Evolutionary conservation across 805 yeast species (phyloP).

Genomic region (Yueomyces sp.): DNA sequence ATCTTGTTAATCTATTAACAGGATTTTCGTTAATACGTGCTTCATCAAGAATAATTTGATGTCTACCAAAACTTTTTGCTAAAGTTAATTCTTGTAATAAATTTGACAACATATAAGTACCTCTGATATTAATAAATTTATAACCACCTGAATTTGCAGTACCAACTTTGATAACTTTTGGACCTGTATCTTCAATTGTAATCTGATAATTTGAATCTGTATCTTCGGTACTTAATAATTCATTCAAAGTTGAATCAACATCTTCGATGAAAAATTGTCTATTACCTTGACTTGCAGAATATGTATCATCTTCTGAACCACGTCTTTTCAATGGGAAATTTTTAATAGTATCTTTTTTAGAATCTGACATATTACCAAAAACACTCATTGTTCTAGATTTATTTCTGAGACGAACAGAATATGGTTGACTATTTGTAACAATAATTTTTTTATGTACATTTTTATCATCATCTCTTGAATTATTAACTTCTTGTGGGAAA

Average conservation of each 20-base stretch:
- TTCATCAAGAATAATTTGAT: slow-evolving; percentile 69
- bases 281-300: slow-evolving; percentile 24
- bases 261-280: slow-evolving; percentile 53
- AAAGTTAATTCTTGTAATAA: slow-evolving; percentile 78
- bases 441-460: background rate
- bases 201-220: slow-evolving; percentile 77
- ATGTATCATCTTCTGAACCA: slow-evolving; percentile 41
- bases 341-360: slow-evolving; percentile 7
- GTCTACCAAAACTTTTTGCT: slow-evolving; percentile 69
- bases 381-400: slow-evolving; percentile 48
- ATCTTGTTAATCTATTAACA: slow-evolving; percentile 57
- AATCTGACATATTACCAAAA: slow-evolving; percentile 19
- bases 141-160: slow-evolving; percentile 79
- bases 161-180: slow-evolving; percentile 66
- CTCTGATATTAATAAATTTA: slow-evolving; percentile 59
- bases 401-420: slow-evolving; percentile 20
- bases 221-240: slow-evolving; percentile 63
- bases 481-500: no score
- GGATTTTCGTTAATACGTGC: slow-evolving; percentile 79
- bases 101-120: slow-evolving; percentile 82
- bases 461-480: background rate
- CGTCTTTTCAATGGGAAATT: slow-evolving; percentile 28
- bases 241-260: slow-evolving; percentile 57
- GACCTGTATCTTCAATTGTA: slow-evolving; percentile 75
- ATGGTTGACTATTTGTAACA: background rate